Conservation (phyloP, 352 stramenopile genomes). For the Phytophthora chlamydospora region DNA sequence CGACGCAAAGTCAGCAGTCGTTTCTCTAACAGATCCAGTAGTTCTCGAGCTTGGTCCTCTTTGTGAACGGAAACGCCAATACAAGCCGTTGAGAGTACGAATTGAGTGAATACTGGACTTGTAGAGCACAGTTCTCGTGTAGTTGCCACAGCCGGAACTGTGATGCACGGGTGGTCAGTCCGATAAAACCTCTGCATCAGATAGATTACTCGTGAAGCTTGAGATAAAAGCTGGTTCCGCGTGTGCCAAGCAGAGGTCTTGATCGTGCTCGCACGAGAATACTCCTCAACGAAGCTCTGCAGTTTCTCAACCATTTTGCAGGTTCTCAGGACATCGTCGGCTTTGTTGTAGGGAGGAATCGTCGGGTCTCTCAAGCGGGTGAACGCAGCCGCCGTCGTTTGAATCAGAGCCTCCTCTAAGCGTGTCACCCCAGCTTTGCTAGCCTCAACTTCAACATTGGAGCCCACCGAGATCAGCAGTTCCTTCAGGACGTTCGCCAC, state of each 20-base stretch:
- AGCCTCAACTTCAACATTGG: no score
- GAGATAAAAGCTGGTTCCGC: neutral
- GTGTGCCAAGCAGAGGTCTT: neutral
- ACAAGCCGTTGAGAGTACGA: slow-evolving; percentile 12
- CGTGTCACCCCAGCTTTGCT: no score
- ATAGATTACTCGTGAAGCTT: slow-evolving; percentile 16
- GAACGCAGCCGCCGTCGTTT: slow-evolving; percentile 2
- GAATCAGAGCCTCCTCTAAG: neutral
- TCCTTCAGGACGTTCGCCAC: neutral
- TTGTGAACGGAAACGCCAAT: slow-evolving; percentile 15
- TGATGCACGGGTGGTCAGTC: slow-evolving; percentile 1
- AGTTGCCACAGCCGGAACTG: slow-evolving; percentile 5
- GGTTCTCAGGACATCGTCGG: slow-evolving; percentile 2
- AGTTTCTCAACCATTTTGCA: slow-evolving; percentile 9
- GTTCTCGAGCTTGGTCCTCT: slow-evolving; percentile 10
- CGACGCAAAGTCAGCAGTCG: slow-evolving; percentile 15
- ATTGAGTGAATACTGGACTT: slow-evolving; percentile 3
- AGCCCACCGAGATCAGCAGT: neutral
- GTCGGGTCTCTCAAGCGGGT: slow-evolving; percentile 4
- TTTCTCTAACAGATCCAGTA: slow-evolving; percentile 24
- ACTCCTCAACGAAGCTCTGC: neutral
- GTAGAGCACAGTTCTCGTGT: slow-evolving; percentile 14
- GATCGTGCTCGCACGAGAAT: neutral
- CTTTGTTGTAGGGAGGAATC: slow-evolving; percentile 2
- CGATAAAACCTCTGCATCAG: slow-evolving; percentile 32